These are phyloP conservation scores for Citeromyces siamensis DNA, from an alignment of 1,139 yeast species.

Conservation along the genomic window DNA sequence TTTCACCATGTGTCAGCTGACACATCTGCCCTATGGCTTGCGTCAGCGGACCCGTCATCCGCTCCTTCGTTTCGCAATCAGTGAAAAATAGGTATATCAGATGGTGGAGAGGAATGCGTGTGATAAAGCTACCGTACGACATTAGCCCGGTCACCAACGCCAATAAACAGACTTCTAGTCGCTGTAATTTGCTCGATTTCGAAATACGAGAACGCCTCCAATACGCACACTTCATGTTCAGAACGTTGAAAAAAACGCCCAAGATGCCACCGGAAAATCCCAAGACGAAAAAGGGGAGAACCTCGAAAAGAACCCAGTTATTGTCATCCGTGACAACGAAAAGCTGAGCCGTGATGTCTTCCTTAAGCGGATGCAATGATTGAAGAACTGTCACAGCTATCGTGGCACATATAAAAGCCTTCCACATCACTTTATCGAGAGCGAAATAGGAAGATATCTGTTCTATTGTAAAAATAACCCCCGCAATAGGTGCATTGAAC, in stretches of 20 bases:
- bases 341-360: slow-evolving; percentile 41
- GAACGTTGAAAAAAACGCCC: slow-evolving; percentile 40
- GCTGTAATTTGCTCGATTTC: slow-evolving; percentile 13
- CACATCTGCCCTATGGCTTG: neutral
- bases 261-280: slow-evolving; percentile 61
- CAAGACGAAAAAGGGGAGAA: slow-evolving; percentile 52
- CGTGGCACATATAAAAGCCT: slow-evolving; percentile 67
- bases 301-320: slow-evolving; percentile 62
- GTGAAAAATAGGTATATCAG: slow-evolving; percentile 47
- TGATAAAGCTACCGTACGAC: slow-evolving; percentile 41
- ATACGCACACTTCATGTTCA: slow-evolving; percentile 32
- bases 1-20: slow-evolving; percentile 11
- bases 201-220: slow-evolving; percentile 18
- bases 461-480: slow-evolving; percentile 79
- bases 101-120: slow-evolving; percentile 43
- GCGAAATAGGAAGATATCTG: slow-evolving; percentile 52
- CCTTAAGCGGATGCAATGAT: slow-evolving; percentile 44
- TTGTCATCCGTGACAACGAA: slow-evolving; percentile 59
- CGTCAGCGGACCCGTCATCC: neutral
- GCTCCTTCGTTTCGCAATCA: slow-evolving; percentile 34
- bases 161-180: slow-evolving; percentile 35
- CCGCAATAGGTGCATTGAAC: slow-evolving; percentile 91
- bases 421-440: slow-evolving; percentile 66
- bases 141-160: slow-evolving; percentile 38
- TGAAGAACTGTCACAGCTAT: slow-evolving; percentile 59